Conservation (phyloP, 2,329 filamentous ascomycete genomes). For the Fusarium praegraminearum region DNA sequence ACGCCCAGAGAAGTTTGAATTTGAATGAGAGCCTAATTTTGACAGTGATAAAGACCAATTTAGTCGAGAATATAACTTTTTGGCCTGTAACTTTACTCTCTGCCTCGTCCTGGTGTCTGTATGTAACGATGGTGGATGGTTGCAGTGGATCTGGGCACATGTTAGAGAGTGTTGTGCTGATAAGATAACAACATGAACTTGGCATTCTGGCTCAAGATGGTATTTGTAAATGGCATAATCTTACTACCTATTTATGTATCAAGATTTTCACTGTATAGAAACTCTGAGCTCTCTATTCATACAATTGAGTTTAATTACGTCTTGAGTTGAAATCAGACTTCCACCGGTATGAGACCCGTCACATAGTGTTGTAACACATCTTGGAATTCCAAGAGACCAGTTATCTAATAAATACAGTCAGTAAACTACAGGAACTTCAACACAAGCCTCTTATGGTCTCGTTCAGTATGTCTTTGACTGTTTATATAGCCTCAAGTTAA, state of each 20-base stretch:
- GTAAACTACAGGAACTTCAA: not conserved
- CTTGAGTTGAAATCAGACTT: not conserved
- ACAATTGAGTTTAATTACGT: too few species aligned
- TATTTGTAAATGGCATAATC: not conserved
- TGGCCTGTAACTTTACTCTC: not conserved
- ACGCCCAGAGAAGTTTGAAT: not conserved
- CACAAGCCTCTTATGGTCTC: not conserved
- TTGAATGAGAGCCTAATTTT: not conserved
- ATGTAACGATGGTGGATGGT: constrained; percentile 17
- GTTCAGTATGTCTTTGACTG: not conserved
- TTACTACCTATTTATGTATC: not conserved
- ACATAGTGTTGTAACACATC: not conserved
- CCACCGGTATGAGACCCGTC: not conserved
- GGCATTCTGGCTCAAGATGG: constrained; percentile 14
- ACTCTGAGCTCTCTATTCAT: not conserved
- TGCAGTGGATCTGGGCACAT: constrained; percentile 35
- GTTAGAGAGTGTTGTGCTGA: constrained; percentile 36
- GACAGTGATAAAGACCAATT: not conserved
- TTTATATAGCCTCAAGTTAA: not conserved
- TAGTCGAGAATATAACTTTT: not conserved
- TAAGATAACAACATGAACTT: constrained; percentile 43
- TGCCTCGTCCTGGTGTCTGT: constrained; percentile 1
- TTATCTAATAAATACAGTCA: not conserved
- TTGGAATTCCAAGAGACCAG: not conserved
- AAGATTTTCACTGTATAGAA: not conserved